A percentile compares a stretch with the other conserved stretches of the same genome.
These are phyloP conservation scores for Metarhizium humberi DNA, from an alignment of 2,329 filamentous ascomycete genomes.

Conservation along the genomic window DNA sequence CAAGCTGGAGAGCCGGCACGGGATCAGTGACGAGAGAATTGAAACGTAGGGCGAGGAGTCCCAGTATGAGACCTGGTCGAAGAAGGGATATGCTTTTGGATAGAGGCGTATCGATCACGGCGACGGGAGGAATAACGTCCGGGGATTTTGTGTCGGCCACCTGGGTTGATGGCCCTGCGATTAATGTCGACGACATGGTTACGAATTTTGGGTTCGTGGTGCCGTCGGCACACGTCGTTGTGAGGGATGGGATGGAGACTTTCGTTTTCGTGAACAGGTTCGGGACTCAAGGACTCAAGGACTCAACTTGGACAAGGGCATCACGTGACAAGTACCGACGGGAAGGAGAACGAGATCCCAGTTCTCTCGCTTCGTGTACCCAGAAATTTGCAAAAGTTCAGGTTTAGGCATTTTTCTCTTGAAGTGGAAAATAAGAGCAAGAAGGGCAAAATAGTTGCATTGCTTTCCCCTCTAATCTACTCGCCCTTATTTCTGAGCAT, in stretches of 20 bases:
- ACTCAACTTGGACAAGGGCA: neutral
- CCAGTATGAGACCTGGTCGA: conserved; percentile 60
- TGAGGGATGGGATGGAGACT: conserved; percentile 2
- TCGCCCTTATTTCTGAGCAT: no score
- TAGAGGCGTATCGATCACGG: conserved; percentile 25
- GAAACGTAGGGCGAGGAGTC: conserved; percentile 56
- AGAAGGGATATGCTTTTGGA: conserved; percentile 49
- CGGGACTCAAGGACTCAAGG: neutral
- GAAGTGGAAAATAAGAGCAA: no score
- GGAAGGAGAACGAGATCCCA: no score
- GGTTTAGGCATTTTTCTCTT: no score
- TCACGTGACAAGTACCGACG: no score
- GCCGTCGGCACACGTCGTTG: neutral
- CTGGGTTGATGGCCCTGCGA: conserved; percentile 21
- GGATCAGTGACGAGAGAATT: conserved; percentile 60
- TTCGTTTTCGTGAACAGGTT: neutral
- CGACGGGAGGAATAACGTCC: conserved; percentile 24
- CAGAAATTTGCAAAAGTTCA: no score
- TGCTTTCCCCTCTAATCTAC: no score
- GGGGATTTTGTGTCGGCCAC: conserved; percentile 15
- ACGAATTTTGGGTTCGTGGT: conserved; percentile 8
- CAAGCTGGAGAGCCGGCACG: conserved; percentile 48
- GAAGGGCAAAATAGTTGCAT: no score
- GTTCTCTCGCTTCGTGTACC: no score
- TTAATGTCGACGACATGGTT: conserved; percentile 29